Percentiles rank a stretch among this genome's conserved stretches.
These are phyloP conservation scores for Chenopodium berlandieri DNA, from an alignment of 148 eudicot species.

Conservation along the genomic window DNA sequence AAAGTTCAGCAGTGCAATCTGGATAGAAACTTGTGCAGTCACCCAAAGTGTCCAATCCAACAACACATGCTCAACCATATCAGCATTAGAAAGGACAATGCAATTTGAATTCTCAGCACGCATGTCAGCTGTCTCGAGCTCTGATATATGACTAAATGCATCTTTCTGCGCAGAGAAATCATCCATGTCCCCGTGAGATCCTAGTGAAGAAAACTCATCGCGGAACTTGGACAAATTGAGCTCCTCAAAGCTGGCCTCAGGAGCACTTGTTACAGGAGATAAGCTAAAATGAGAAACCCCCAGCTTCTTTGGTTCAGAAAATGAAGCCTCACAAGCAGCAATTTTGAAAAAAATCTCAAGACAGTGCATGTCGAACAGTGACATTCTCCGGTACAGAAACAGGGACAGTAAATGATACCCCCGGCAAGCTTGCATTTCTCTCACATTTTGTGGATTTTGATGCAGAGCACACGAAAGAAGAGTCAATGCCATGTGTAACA, in stretches of 20 bases:
- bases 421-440: constrained; percentile 86
- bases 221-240: constrained; percentile 71
- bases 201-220: constrained; percentile 82
- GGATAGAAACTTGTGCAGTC: constrained; percentile 79
- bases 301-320: constrained; percentile 74
- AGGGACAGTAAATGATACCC: constrained; percentile 94
- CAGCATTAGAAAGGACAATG: constrained; percentile 89
- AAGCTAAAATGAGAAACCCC: constrained; percentile 39
- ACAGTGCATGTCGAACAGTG: constrained; percentile 89
- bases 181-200: constrained; percentile 89
- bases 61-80: constrained; percentile 97
- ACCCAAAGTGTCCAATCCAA: constrained; percentile 99
- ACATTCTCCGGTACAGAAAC: constrained; percentile 84
- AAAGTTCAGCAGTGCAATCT: constrained; percentile 85
- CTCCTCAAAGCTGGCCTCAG: constrained; percentile 68
- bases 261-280: constrained; percentile 46
- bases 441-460: constrained; percentile 91
- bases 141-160: constrained; percentile 84
- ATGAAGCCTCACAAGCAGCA: constrained; percentile 99
- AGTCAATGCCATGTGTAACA: constrained; percentile 92
- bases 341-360: constrained; percentile 95
- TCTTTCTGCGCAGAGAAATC: constrained; percentile 85
- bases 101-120: constrained; percentile 85
- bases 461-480: constrained; percentile 93
- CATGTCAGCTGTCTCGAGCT: constrained; percentile 71